phyloP scores from a whole-genome alignment of 2,329 filamentous ascomycete genomes.

The Epicoccum nigrum region DNA sequence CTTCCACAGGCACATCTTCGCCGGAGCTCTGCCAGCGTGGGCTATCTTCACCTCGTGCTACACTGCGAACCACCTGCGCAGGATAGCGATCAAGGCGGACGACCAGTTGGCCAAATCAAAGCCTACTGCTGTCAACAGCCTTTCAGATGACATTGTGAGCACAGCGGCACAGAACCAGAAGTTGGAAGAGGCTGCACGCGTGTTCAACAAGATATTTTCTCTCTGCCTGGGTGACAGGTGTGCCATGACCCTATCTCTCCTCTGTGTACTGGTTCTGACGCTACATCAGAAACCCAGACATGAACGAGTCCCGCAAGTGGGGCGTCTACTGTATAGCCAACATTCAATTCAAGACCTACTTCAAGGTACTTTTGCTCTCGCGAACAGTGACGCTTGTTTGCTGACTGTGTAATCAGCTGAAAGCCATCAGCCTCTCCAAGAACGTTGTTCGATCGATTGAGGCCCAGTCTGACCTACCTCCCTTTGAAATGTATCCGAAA shows the following conservation, averaged over 20 bases:
- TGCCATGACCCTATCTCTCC: slow-evolving; percentile 24
- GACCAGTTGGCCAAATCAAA: slow-evolving; percentile 64
- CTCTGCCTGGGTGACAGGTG: slow-evolving; percentile 89
- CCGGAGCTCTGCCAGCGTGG: slow-evolving; percentile 80
- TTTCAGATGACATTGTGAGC: slow-evolving; percentile 82
- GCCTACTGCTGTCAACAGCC: slow-evolving; percentile 56
- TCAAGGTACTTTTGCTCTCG: slow-evolving; percentile 63
- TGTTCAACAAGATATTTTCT: slow-evolving; percentile 91
- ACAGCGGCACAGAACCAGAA: slow-evolving; percentile 73
- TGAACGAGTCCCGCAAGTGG: slow-evolving; percentile 92
- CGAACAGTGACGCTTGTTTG: neutral
- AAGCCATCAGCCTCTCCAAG: slow-evolving; percentile 85
- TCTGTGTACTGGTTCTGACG: slow-evolving; percentile 25
- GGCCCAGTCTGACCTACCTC: slow-evolving; percentile 80
- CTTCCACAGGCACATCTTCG: slow-evolving; percentile 81
- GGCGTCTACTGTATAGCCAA: slow-evolving; percentile 95
- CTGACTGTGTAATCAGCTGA: slow-evolving; percentile 59
- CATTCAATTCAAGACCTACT: slow-evolving; percentile 97
- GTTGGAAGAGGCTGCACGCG: slow-evolving; percentile 86
- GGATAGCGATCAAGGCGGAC: slow-evolving; percentile 92
- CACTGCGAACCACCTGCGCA: slow-evolving; percentile 81
- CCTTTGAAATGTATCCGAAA: slow-evolving; percentile 78
- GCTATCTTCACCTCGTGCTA: slow-evolving; percentile 90
- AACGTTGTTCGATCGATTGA: slow-evolving; percentile 85
- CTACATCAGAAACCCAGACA: slow-evolving; percentile 73